Conservation (phyloP, 106 monocot species). For the Amphibolis antarctica region DNA sequence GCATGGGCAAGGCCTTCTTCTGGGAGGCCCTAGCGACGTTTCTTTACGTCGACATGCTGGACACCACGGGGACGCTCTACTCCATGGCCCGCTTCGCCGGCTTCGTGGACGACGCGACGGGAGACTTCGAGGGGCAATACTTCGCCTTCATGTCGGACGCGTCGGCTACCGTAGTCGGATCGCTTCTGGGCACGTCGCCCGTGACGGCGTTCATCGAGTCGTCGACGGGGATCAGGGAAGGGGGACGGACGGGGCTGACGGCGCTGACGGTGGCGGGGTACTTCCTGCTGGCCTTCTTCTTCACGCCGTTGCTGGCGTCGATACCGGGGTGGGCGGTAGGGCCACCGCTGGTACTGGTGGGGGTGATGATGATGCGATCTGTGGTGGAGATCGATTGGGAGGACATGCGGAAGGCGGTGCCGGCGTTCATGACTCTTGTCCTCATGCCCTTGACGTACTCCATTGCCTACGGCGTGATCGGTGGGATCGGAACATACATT, state of each 20-base stretch:
- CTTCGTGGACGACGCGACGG: constrained; percentile 38
- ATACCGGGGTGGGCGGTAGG: constrained; percentile 67
- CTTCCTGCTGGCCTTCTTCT: constrained; percentile 48
- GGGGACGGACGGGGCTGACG: constrained; percentile 55
- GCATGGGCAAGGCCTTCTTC: constrained; percentile 28
- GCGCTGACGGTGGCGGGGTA: constrained; percentile 42
- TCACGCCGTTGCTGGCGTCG: constrained; percentile 59
- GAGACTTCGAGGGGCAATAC: constrained; percentile 70
- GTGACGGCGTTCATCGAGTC: constrained; percentile 62
- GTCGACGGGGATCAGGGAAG: constrained; percentile 59
- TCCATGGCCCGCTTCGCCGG: constrained; percentile 66
- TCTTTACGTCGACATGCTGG: constrained; percentile 61
- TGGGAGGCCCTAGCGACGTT: constrained; percentile 59
- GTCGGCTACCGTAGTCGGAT: constrained; percentile 37
- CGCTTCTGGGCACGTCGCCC: constrained; percentile 51
- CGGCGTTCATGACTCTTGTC: constrained; percentile 53
- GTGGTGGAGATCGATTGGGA: constrained; percentile 55
- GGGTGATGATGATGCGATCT: constrained; percentile 54
- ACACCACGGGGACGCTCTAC: constrained; percentile 62
- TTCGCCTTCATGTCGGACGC: constrained; percentile 77
- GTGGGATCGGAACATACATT: constrained; percentile 42
- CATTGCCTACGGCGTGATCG: constrained; percentile 60
- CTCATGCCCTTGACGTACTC: constrained; percentile 63
- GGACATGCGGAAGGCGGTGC: constrained; percentile 48
- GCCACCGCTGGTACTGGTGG: constrained; percentile 49